Evolutionary conservation across 2,329 filamentous ascomycete species (phyloP), one percentile per base, ranked within the genome.

Genomic region (Xylaria arbuscula): DNA sequence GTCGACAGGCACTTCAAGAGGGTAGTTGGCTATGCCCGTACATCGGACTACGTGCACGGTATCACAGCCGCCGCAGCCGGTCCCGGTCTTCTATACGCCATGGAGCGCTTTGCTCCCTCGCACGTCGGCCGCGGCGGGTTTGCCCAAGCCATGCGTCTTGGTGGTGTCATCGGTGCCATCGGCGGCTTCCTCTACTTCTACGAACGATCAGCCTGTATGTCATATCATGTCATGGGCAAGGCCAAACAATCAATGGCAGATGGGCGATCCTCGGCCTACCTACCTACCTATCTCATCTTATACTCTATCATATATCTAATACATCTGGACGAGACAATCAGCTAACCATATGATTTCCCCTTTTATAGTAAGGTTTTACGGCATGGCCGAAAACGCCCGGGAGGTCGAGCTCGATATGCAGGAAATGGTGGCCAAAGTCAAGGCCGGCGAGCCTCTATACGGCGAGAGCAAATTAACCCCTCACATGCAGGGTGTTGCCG

Each of bases 381-480:
- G 96, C 76, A 93, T 94, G 82, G 90, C 88, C 56, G 96, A 99
- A 82, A 99, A 99, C 83, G 84, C 90, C 63, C 90, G 96, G 76
- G 96, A 99, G 82, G 85, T 96, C 66, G 92, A 97, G 72, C 91
- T 97, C 91, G 96, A 99, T 80, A 98, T 98, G 94, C 88, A 89
- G 72, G 96, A 99, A 83, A 99, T 99, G 96, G 94, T 98, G 45
- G 88, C 90, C 80, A 97, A 95, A 83, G 94, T 98, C 80, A 99
- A 98, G 88, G 89, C 87, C 68, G 95, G 95, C 72, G 88, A 97
- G 84, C 87, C 96, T 42, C 85, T 98, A 57, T 99, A 99, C 82
- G 96, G 96, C 77, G 88, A 87, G 76, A 93, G 90, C 76, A 83
- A 84, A 62, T 83, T 98, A 76, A 92, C 91, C 66, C 90, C 94